Conservation (phyloP, 441 rosid species). For the Eruca vesicaria region DNA sequence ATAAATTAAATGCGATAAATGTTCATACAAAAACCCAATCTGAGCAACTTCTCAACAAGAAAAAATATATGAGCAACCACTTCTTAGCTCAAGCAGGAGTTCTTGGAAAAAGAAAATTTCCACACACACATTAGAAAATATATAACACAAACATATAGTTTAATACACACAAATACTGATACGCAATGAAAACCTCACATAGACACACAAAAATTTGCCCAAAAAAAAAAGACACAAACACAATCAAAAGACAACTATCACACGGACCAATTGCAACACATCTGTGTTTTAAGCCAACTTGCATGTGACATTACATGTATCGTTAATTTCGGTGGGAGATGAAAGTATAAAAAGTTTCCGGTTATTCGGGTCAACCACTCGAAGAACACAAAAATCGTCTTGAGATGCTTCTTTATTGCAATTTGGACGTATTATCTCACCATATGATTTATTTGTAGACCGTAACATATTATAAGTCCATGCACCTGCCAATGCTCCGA, state of each 20-base stretch:
- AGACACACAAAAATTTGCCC: too few species aligned
- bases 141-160: neutral
- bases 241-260: too few species aligned
- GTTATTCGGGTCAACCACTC: constrained; percentile 8
- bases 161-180: neutral
- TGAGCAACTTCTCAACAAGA: too few species aligned
- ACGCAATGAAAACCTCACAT: neutral
- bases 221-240: too few species aligned
- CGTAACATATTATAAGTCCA: constrained; percentile 29
- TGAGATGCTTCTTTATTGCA: constrained; percentile 21
- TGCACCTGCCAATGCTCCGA: constrained; percentile 26
- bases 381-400: constrained; percentile 25
- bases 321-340: constrained; percentile 7
- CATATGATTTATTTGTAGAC: constrained; percentile 24
- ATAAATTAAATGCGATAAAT: neutral
- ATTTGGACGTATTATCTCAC: constrained; percentile 19
- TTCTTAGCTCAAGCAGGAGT: neutral
- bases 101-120: neutral
- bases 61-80: neutral
- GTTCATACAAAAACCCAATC: neutral
- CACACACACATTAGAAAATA: neutral
- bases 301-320: constrained; percentile 18
- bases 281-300: neutral
- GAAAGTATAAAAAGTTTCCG: constrained; percentile 23
- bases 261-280: neutral